Base-by-base conservation (phyloP, 2,329 filamentous ascomycete species). In the Exophiala oligosperma region DNA sequence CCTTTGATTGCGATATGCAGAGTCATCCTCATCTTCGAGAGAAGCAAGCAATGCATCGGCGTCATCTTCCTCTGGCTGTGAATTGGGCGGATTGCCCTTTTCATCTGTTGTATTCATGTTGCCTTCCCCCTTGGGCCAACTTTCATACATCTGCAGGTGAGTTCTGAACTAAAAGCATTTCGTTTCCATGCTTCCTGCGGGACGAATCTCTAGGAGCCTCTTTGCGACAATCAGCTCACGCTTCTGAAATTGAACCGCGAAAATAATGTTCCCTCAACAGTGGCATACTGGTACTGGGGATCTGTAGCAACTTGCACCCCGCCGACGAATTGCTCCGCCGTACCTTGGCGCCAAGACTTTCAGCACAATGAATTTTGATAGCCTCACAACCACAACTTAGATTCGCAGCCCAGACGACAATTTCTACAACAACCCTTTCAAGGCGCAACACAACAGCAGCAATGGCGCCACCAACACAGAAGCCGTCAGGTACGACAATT, bases 21-120 rank as follows among this genome's bases (percentile, higher is more conserved):
- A 72, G 68, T 84, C 79, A 59, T 84, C 79, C 70, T 79, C 76
- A 41, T 74, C 70, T 66, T 79, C 77, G 47, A 87, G 78, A 54
- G 80, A 77, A 37, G 81, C 81, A 64, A 87, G 82, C 54, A 87
- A 77, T 47, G 81, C 82, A 66, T 86, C 84, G 68, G 84, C 81
- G 68, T 84, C 80, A 61, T 81, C 78, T 4, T 77, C 77, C 62
- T 81, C 79, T 60, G 74, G 71, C 37, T 71, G 70, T 57, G 72
- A 60, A 49, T 63, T 50, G 52, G 58, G 26, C 17, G 3, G n/a
- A 8, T 43, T n/a, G 44, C 28, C 23, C n/a, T 55, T 21, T 21
- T 23, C 4, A 21, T 32, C 32, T 8, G 26, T 24, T 11, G 28
- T 26, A 37, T 26, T 37, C 43, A 43, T 52, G 11, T 12, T 40